Conservation (phyloP, 2,329 filamentous ascomycete genomes). For the Colletotrichum scovillei region DNA sequence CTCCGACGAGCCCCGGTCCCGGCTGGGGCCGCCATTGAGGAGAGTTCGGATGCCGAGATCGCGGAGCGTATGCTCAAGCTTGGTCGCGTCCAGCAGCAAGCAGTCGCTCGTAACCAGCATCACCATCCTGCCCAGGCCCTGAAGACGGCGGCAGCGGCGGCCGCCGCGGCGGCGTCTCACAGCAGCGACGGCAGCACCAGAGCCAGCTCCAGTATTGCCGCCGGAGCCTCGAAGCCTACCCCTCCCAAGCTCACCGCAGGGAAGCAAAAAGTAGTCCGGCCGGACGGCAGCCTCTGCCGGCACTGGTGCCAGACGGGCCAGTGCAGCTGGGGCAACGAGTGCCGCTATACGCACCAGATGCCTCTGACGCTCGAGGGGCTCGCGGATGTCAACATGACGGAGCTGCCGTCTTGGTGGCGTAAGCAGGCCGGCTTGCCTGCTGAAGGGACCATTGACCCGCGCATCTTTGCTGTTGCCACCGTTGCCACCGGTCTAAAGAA, state of each 20-base stretch:
- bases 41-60: constrained; percentile 9
- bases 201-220: too few species aligned
- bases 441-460: constrained; percentile 25
- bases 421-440: constrained; percentile 21
- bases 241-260: not conserved
- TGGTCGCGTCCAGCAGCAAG: constrained; percentile 1
- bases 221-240: not conserved
- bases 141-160: not conserved
- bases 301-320: constrained; percentile 61
- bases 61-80: constrained; percentile 19
- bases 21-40: not conserved
- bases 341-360: constrained; percentile 60
- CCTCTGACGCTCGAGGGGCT: constrained; percentile 54
- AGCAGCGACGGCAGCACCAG: too few species aligned
- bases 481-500: constrained; percentile 3
- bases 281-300: constrained; percentile 48
- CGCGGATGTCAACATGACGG: constrained; percentile 52
- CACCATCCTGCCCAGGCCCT: not conserved
- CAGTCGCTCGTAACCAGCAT: not conserved
- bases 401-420: constrained; percentile 57
- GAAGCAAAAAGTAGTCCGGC: constrained; percentile 16
- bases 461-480: constrained; percentile 23
- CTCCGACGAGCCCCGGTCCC: not conserved
- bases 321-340: constrained; percentile 57
- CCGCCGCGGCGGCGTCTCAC: too few species aligned